Base-by-base conservation (phyloP, 306 rosid genomes). In the Quercus robur region DNA sequence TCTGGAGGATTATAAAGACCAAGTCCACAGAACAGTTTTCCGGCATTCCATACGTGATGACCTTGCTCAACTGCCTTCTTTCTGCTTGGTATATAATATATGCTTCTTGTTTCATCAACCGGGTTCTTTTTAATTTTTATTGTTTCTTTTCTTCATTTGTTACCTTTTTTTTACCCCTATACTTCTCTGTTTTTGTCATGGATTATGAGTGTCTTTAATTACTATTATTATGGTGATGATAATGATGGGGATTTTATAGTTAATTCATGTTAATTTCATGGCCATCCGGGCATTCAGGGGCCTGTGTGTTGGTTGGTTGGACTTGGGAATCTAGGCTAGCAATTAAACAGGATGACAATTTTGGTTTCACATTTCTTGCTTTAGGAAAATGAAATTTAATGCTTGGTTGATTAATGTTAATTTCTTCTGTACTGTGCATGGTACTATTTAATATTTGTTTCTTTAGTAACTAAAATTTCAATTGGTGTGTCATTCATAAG, bases 1-100 rank as follows among this genome's bases (percentile, higher is more conserved):
- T 93, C 86, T 90, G 75, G 90, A 90, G 99, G 77, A 85, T 95
- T 70, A 12, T 95, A 14, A 30, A 5, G 81, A 85, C 86, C 67
- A 89, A 52, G 67, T 77, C 85, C 38, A 93, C 98, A 31, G 97
- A 95, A 83, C 82, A 85, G 26, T 95, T 95, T 78, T 95, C 99
- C 0, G 98, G 99, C 81, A 59, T 95, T 87, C 99, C 99, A 19
- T 95, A 95, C 70, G 91, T 84, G 11, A 95, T 95, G 99, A 90
- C 98, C 59, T 55, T 89, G 73, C 93, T 95, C 76, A 95, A 95
- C 74, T 89, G 94, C 80, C 97, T 95, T 55, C 97, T 95, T 62
- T 93, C 98, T 0, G 93, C 97, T 30, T 95, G 99, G 99, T 92
- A 84, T 28, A 38, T 70, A 38, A 38, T 38, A 38, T 8, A 38